Base-by-base conservation (phyloP, 106 monocot genomes). In the Ottelia alismoides region DNA sequence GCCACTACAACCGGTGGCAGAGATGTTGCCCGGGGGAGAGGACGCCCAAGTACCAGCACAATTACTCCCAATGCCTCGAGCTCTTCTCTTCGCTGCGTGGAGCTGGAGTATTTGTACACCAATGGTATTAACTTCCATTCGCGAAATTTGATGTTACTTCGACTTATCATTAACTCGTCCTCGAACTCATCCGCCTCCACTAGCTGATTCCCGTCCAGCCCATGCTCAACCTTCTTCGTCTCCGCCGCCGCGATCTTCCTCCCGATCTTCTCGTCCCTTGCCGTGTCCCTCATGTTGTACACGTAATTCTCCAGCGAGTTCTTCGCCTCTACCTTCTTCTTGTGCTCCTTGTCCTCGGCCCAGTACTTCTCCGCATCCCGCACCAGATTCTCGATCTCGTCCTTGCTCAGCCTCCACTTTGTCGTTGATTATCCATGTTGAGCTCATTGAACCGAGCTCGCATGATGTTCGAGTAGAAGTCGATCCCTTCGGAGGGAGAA, bases 331-430 rank as follows among this genome's bases (percentile, higher is more conserved):
- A 47, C 46, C 46, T 47, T 47, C 46, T 47, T 47, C 46, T 47
- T 47, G 46, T 47, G 46, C 46, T 47, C 46, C 59, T 60, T 47
- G n/a, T 50, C 50, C 50, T 50, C 50, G 6, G 50, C 21, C 50
- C 25, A 22, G 50, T 50, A 50, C 50, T 50, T 50, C 50, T 50
- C 50, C 12, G 50, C 50, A 20, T 50, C 50, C 50, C 25, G 50
- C 50, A 50, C 50, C 50, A 50, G 21, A 20, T 20, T 50, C 50
- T 50, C 50, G 2, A 50, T 50, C 2, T 50, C 50, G 0, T 60
- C 59, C 47, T 60, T 60, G 59, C 59, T 60, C 25, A 60, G 27
- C 47, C 59, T 60, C 18, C 59, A 45, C 59, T n/a, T 25, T 60
- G 17, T 60, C 59, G 28, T 47, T 60, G 27, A 47, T 60, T 22